Conservation (phyloP, 371 early-diverging fungal species). For the Apophysomyces trapeziformis region DNA sequence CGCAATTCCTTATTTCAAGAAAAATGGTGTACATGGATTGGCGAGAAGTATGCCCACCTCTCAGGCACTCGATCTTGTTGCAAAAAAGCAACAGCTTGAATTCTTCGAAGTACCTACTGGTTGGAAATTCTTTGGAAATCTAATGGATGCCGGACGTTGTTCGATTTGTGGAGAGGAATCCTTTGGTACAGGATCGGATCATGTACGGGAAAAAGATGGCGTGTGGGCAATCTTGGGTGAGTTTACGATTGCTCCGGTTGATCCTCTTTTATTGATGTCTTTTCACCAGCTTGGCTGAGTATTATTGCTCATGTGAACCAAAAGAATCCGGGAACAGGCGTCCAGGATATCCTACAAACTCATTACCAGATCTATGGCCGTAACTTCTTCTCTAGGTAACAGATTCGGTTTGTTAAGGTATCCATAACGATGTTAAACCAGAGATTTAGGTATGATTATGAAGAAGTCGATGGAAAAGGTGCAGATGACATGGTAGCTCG, state of each 20-base stretch:
- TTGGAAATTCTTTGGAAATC: slow-evolving; percentile 98
- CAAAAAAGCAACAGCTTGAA: slow-evolving; percentile 76
- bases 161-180: slow-evolving; percentile 98
- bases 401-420: neutral
- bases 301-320: slow-evolving; percentile 84
- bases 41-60: slow-evolving; percentile 97
- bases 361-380: slow-evolving; percentile 91
- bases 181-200: slow-evolving; percentile 97
- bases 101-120: slow-evolving; percentile 93
- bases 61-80: slow-evolving; percentile 90
- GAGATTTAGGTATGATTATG: slow-evolving; percentile 84
- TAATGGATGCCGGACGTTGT: slow-evolving; percentile 96
- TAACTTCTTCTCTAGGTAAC: slow-evolving; percentile 91
- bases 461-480: slow-evolving; percentile 86
- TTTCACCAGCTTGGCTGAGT: slow-evolving; percentile 86
- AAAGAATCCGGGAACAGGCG: slow-evolving; percentile 51
- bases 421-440: slow-evolving; percentile 11
- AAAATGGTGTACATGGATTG: slow-evolving; percentile 84
- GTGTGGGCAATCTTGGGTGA: slow-evolving; percentile 93
- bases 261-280: neutral
- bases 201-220: slow-evolving; percentile 98
- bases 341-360: slow-evolving; percentile 79
- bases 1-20: slow-evolving; percentile 91
- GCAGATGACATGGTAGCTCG: slow-evolving; percentile 82
- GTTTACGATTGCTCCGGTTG: neutral